Percentiles rank a stretch among this genome's conserved stretches.
These are phyloP conservation scores for Artemisia annua DNA, from an alignment of 129 eudicot genomes.

Conservation along the genomic window DNA sequence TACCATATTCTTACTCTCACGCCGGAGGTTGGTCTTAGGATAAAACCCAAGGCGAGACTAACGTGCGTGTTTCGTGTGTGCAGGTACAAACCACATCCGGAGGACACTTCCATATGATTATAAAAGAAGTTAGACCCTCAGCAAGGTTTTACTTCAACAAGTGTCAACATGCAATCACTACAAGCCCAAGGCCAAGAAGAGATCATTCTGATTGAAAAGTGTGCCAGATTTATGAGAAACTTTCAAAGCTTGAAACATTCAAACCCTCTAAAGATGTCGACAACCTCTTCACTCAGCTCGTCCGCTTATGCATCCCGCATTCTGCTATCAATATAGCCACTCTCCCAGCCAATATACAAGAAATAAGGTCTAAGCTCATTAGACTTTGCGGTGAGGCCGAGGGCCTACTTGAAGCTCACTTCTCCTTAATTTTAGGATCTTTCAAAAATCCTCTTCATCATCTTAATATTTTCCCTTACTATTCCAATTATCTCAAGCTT, in stretches of 20 bases:
- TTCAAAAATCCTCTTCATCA: slow-evolving; percentile 54
- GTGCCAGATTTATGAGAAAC: slow-evolving; percentile 47
- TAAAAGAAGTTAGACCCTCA: too few relatives aligned
- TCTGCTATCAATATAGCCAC: slow-evolving; percentile 55
- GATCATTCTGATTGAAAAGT: slow-evolving; percentile 45
- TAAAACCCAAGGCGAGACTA: too few relatives aligned
- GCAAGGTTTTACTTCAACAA: too few relatives aligned
- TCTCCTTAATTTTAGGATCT: slow-evolving; percentile 44
- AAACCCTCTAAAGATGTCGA: slow-evolving; percentile 66
- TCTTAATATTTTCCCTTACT: slow-evolving; percentile 31
- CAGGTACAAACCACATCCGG: too few relatives aligned
- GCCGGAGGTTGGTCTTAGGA: too few relatives aligned
- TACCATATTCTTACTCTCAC: too few relatives aligned
- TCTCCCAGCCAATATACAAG: slow-evolving; percentile 44
- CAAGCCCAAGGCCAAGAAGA: slow-evolving; percentile 28
- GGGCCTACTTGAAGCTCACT: slow-evolving; percentile 62
- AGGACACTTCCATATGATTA: too few relatives aligned
- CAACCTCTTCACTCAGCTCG: slow-evolving; percentile 66
- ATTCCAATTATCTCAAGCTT: slow-evolving; percentile 48
- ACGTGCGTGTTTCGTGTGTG: too few relatives aligned
- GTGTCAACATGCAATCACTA: slow-evolving; percentile 50
- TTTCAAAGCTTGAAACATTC: slow-evolving; percentile 58
- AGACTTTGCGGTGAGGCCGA: slow-evolving; percentile 64
- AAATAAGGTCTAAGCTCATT: slow-evolving; percentile 58
- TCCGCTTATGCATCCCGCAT: slow-evolving; percentile 57